Evolutionary conservation across 768 basidiomycete genomes (phyloP).

Genomic region (Baorangia bicolor): DNA sequence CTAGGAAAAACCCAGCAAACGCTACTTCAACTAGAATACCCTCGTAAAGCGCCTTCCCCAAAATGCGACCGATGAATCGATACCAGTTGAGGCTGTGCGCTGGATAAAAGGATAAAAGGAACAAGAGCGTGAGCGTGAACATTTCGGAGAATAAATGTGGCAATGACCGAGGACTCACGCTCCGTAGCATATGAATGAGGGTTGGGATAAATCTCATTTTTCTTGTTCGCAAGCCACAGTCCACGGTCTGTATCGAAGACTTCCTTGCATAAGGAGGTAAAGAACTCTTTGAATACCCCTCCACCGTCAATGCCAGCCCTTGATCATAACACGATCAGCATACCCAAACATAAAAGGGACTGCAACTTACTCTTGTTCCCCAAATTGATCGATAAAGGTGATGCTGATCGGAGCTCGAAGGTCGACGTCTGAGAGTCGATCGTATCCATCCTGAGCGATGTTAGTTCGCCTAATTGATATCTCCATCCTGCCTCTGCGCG

Average conservation of each 20-base stretch:
- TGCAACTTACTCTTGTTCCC: constrained; percentile 70
- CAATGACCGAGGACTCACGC: constrained; percentile 42
- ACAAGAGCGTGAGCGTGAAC: background rate
- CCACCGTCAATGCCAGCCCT: constrained; percentile 95
- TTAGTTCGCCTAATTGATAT: constrained; percentile 54
- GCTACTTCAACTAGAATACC: constrained; percentile 94
- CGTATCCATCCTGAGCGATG: constrained; percentile 91
- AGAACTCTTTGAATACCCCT: constrained; percentile 97
- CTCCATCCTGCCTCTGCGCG: constrained; percentile 22
- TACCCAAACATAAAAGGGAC: background rate
- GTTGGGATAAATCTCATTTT: constrained; percentile 94
- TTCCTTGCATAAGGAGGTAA: constrained; percentile 89
- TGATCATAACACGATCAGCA: constrained; percentile 1
- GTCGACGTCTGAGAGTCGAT: constrained; percentile 71
- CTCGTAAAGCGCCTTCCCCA: constrained; percentile 96
- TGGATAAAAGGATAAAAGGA: constrained; percentile 28
- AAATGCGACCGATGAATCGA: constrained; percentile 86
- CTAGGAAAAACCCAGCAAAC: constrained; percentile 93
- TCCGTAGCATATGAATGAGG: constrained; percentile 91
- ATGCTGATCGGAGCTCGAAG: constrained; percentile 85
- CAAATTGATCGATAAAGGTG: constrained; percentile 89
- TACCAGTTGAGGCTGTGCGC: constrained; percentile 90
- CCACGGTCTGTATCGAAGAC: constrained; percentile 95
- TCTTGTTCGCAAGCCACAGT: constrained; percentile 86
- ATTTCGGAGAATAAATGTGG: background rate